Conservation (phyloP, 176 grass and related monocot genomes). For the Bothriochloa decipiens region DNA sequence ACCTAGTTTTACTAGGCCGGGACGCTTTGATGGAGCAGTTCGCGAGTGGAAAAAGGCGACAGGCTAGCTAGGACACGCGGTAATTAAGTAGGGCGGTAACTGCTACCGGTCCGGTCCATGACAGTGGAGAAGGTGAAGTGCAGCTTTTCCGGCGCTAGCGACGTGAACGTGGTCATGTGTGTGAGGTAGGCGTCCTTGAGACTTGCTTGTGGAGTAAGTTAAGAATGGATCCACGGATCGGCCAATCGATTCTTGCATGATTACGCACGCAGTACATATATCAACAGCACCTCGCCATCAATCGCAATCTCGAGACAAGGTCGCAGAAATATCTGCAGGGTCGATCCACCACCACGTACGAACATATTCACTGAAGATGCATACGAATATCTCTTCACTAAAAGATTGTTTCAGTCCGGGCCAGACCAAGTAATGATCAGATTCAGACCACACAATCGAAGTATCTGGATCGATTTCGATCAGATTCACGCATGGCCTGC, state of each 20-base stretch:
- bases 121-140: constrained; percentile 2
- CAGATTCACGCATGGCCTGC: not conserved
- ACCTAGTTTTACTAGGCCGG: too few species aligned
- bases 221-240: not conserved
- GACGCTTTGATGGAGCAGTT: not conserved
- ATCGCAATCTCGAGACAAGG: constrained; percentile 18
- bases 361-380: not conserved
- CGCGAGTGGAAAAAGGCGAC: not conserved
- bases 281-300: constrained; percentile 18
- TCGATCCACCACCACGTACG: not conserved
- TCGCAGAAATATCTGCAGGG: constrained; percentile 27
- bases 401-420: not conserved
- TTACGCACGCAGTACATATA: not conserved
- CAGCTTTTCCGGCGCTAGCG: not conserved
- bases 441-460: not conserved
- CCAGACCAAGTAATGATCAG: not conserved
- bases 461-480: not conserved
- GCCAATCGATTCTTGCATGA: not conserved
- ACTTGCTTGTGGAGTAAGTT: constrained; percentile 25
- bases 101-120: not conserved
- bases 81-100: not conserved
- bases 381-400: not conserved
- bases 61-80: not conserved
- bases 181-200: not conserved
- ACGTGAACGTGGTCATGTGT: not conserved